These are phyloP conservation scores for Balamuthia mandrillaris DNA, from an alignment of 208 protist genomes.

Conservation along the genomic window DNA sequence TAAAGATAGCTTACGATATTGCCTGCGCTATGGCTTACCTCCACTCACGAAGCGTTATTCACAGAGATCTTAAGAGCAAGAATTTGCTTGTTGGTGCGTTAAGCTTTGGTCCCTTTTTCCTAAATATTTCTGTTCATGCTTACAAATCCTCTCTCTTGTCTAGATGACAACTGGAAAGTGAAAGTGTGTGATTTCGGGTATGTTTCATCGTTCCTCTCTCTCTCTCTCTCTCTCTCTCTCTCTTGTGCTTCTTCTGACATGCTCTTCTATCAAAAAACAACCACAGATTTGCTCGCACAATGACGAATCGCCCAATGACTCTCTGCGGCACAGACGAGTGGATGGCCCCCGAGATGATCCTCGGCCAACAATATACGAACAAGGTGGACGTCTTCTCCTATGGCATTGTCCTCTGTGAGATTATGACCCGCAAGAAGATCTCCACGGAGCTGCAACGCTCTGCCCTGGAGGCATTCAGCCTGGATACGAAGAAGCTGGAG, in stretches of 20 bases:
- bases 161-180: slow-evolving; percentile 2
- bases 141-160: too few relatives aligned
- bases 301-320: slow-evolving; percentile 15
- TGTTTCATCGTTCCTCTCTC: background rate
- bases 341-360: slow-evolving; percentile 39
- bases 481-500: slow-evolving; percentile 3
- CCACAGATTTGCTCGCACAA: background rate
- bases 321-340: slow-evolving; percentile 42
- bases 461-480: background rate
- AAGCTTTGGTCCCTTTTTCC: too few relatives aligned
- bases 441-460: background rate
- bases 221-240: background rate
- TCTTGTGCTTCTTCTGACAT: background rate
- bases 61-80: slow-evolving; percentile 6
- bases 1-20: background rate
- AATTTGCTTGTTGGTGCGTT: slow-evolving; percentile 18
- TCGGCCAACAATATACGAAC: slow-evolving; percentile 12
- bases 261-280: background rate
- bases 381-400: slow-evolving; percentile 37
- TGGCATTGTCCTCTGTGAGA: slow-evolving; percentile 28
- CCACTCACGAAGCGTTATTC: background rate
- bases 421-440: slow-evolving; percentile 24
- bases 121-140: too few relatives aligned
- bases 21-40: slow-evolving; percentile 26
- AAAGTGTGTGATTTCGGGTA: slow-evolving; percentile 34